Evolutionary conservation across 805 yeast genomes (phyloP), one percentile per base, ranked within the genome.

Genomic region (Cyberlindnera galapagoensis): DNA sequence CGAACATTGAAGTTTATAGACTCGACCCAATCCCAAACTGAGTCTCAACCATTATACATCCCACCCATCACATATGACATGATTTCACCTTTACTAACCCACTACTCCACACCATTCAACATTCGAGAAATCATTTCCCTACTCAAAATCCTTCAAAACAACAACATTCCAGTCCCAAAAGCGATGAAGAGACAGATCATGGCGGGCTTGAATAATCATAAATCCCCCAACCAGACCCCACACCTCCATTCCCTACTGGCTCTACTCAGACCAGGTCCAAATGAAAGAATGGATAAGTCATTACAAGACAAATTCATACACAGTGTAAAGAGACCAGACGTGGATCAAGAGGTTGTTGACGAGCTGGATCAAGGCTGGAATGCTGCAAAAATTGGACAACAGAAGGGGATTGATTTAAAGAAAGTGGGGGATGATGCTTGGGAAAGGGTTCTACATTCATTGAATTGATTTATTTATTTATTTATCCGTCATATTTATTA

Each of bases 51-150:
- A 9, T 17, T 44, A 16, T 38, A 31, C 18, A 13, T 22, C 13
- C 37, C 39, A 8, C 18, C 36, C 1, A 45, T 44, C 7, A 36
- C 42, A 1, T 40, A 27, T 20, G 39, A 40, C n/a, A 45, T 46
- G 1, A 36, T 45, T 31, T 25, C 35, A 5, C 47, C 47, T 3
- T 18, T 43, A 5, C 11, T 45, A n/a, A 19, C 17, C 2, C 31
- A 40, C 34, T 39, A 31, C 18, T 28, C 36, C 8, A 21, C 34
- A 3, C 38, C 43, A 3, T 9, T 14, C 3, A 31, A 28, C 20
- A n/a, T n/a, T n/a, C n/a, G n/a, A n/a, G n/a, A n/a, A n/a, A n/a
- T 40, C 12, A 15, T 37, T 4, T 16, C 14, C 5, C 12, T 32
- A 2, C 36, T 45, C 11, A 18, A 30, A 7, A 5, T 24, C 3